Base-by-base conservation (phyloP, 2,329 filamentous ascomycete species). In the Colletotrichum limetticola region DNA sequence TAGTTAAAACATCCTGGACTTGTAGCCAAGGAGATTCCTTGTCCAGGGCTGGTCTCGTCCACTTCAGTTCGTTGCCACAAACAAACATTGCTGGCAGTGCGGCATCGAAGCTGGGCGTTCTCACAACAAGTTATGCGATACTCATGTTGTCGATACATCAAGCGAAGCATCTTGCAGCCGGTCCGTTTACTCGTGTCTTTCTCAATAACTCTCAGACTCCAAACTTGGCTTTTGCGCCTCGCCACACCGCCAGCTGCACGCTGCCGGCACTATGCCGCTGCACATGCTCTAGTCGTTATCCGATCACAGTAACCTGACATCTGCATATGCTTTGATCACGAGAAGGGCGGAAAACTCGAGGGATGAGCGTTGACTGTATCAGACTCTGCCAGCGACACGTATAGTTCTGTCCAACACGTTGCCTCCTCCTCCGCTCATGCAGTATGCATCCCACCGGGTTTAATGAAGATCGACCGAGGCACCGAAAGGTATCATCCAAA, bases 341-440 rank as follows among this genome's bases (percentile, higher is more conserved):
- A 26, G 26, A 28, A 28, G 24, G 16, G 16, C 14, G 60, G n/a
- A 2, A 12, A 19, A 30, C 24, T 14, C 24, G 24, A 28, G 28
- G 24, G 6, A 28, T 22, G 53, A 16, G 12, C 35, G 32, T 46
- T 60, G 14, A 49, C 26, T 68, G 64, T 52, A 30, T 62, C 37
- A 57, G 16, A 16, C 14, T 52, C 9, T 19, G 22, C 14, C 35
- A 14, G 26, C 35, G 35, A n/a, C 1, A 46, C 16, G 30, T 7
- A 62, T 19, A 52, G 35, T 68, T 61, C 56, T 71, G 55, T 71
- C 57, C 68, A 56, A n/a, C 49, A 61, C 22, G 35, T 71, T 68
- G 49, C 49, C 57, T 30, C 22, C 35, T 49, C 42, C 42, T 7
- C 22, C 35, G 8, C 32, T 14, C 14, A 62, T 68, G 49, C 57